Evolutionary conservation across 805 yeast genomes (phyloP), one percentile per base, ranked within the genome.

Genomic region (Saccharomycopsis malanga): DNA sequence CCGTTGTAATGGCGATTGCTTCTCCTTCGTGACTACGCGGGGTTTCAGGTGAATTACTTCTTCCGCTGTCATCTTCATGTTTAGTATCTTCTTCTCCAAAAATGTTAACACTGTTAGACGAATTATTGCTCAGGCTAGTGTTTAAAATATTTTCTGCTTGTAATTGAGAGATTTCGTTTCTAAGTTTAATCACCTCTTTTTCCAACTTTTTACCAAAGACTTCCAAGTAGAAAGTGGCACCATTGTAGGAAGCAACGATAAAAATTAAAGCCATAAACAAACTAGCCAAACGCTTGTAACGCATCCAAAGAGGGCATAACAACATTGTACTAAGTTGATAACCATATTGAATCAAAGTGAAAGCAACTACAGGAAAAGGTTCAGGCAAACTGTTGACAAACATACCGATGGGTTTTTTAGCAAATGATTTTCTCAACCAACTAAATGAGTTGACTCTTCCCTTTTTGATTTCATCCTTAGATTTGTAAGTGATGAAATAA

Each of bases 181-280:
- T 83, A 58, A 91, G 68, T 56, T 77, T 76, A 22, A 69, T 65
- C 21, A 91, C 88, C 61, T 93, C 96, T 57, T 83, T 86, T 58
- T 88, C 95, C 58, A 88, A 81, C 54, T 89, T 76, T 61, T 81
- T 83, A 18, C 98, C 98, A 65, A 88, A 93, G 43, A 83, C 82
- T 58, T 91, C 98, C 48, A 93, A 73, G 62, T 91, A 91, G 61
- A 87, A 91, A 0, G 95, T 87, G 2, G 98, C 98, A 24, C 98
- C 98, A 55, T 93, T 89, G 61, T 83, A 87, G 36, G 88, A 72
- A 1, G 98, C 94, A 61, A 77, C 73, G 39, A 80, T 62, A 56
- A 89, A 88, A n/a, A 91, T 86, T 43, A 74, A 71, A 1, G 77
- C 64, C 53, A 91, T 72, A 58, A 88, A 89, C 0, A 71, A 54